Evolutionary conservation across 257 asterid genomes (phyloP).

Genomic region (Gentiana macrophylla): DNA sequence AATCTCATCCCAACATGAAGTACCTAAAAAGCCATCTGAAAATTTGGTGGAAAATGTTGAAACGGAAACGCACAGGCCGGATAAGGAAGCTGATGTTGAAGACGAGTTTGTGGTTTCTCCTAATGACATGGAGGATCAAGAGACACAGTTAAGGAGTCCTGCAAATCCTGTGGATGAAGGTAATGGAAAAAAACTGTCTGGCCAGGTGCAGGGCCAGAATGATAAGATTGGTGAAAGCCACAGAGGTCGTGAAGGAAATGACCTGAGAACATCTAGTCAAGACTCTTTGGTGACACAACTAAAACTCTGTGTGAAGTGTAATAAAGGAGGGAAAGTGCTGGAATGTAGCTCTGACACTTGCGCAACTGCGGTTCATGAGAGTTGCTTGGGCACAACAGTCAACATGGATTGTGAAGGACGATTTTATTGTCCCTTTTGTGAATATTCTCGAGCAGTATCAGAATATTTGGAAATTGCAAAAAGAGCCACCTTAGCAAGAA

Average conservation of each 20-base stretch:
- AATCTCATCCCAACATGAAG: slow-evolving; percentile 5
- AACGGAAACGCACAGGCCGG: slow-evolving; percentile 17
- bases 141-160: slow-evolving; percentile 13
- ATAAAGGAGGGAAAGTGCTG: slow-evolving; percentile 31
- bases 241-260: slow-evolving; percentile 9
- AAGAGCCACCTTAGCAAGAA: slow-evolving; percentile 38
- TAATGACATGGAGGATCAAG: slow-evolving; percentile 8
- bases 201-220: slow-evolving; percentile 19
- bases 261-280: slow-evolving; percentile 21
- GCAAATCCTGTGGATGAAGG: slow-evolving; percentile 10
- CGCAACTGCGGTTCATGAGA: slow-evolving; percentile 38
- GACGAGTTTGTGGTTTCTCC: slow-evolving; percentile 11
- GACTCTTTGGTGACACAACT: slow-evolving; percentile 33
- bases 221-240: slow-evolving; percentile 15
- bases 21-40: slow-evolving; percentile 9
- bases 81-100: slow-evolving; percentile 15
- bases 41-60: slow-evolving; percentile 9
- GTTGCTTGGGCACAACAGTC: slow-evolving; percentile 46
- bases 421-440: slow-evolving; percentile 72
- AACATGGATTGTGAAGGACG: slow-evolving; percentile 31
- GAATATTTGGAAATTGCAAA: slow-evolving; percentile 34
- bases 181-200: slow-evolving; percentile 14
- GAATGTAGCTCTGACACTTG: slow-evolving; percentile 46
- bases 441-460: slow-evolving; percentile 53
- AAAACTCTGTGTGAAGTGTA: slow-evolving; percentile 44